Evolutionary conservation across 192 early-diverging fungal genomes (phyloP).

Genomic region (Diversispora eburnea): DNA sequence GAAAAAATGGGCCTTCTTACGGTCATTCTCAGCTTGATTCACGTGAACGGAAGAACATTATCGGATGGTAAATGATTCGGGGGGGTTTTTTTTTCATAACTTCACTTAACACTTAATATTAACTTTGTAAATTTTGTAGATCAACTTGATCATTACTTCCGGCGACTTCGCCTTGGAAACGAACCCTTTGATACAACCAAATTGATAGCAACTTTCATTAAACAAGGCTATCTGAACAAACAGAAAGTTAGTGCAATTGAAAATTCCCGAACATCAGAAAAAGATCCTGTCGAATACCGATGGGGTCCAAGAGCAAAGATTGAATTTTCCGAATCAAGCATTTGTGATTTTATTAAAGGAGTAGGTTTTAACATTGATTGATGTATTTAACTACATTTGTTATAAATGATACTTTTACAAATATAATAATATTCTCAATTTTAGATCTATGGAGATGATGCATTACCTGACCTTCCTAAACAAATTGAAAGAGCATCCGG

Average conservation of each 20-base stretch:
- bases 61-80: constrained; percentile 37
- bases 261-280: constrained; percentile 34
- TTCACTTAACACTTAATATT: background rate
- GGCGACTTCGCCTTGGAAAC: constrained; percentile 34
- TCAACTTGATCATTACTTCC: constrained; percentile 32
- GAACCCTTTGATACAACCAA: constrained; percentile 38
- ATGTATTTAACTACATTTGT: background rate
- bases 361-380: constrained; percentile 34
- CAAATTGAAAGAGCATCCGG: constrained; percentile 37
- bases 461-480: constrained; percentile 22
- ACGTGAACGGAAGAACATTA: constrained; percentile 50
- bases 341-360: constrained; percentile 53
- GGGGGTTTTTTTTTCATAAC: no score
- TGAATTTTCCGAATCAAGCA: constrained; percentile 51
- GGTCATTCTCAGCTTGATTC: constrained; percentile 55
- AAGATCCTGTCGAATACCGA: constrained; percentile 42
- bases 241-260: constrained; percentile 35
- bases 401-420: background rate
- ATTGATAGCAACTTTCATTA: constrained; percentile 41
- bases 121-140: constrained; percentile 20
- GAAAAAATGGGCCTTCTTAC: constrained; percentile 52
- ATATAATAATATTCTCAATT: background rate
- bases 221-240: constrained; percentile 51
- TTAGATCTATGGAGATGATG: constrained; percentile 38
- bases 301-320: constrained; percentile 63